Evolutionary conservation across 495 filamentous ascomycete genomes (phyloP).

Genomic region (Podospora pseudoanserina): DNA sequence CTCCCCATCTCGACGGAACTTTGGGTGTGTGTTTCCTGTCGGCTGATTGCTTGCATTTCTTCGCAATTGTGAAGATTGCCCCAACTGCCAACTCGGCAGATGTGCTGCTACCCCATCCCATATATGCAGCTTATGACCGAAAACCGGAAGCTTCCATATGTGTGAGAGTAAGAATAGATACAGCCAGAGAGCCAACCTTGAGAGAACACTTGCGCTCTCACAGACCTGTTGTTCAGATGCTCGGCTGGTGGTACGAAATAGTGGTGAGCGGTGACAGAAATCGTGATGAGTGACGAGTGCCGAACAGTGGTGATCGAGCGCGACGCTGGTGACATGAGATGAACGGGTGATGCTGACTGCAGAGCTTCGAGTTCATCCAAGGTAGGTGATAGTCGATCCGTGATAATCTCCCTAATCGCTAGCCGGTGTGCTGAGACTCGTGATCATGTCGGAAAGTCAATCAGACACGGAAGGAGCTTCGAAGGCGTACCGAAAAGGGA

Average conservation of each 20-base stretch:
- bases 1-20: not conserved
- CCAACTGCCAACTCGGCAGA: constrained; percentile 3
- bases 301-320: no score
- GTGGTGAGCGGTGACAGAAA: not conserved
- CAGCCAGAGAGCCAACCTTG: not conserved
- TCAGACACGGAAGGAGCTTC: not conserved
- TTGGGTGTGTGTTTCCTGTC: not conserved
- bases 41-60: constrained; percentile 8
- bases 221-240: not conserved
- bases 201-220: not conserved
- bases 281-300: not conserved
- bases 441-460: not conserved
- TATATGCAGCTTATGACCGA: not conserved
- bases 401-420: not conserved
- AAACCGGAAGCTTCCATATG: not conserved
- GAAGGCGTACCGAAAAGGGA: not conserved
- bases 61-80: not conserved
- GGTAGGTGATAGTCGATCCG: not conserved
- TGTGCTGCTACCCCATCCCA: not conserved
- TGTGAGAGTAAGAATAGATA: not conserved
- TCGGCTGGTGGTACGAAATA: not conserved
- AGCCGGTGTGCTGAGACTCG: not conserved
- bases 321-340: not conserved
- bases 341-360: not conserved
- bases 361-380: not conserved